These are phyloP conservation scores for Metschnikowia cubensis DNA, from an alignment of 805 yeast genomes.

Conservation along the genomic window DNA sequence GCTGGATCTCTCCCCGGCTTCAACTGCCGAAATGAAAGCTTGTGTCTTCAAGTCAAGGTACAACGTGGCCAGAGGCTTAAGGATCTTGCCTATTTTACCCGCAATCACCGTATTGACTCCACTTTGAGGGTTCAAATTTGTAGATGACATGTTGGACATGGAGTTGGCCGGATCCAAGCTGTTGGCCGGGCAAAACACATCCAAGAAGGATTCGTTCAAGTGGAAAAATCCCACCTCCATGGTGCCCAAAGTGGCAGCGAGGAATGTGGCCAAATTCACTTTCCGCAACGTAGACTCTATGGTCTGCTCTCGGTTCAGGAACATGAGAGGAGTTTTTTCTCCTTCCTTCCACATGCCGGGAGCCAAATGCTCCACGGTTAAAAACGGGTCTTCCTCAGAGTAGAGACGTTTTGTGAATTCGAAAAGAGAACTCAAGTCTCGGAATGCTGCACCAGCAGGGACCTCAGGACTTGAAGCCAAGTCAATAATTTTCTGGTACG, in stretches of 20 bases:
- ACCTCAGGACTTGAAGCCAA: conserved; percentile 63
- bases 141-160: conserved; percentile 32
- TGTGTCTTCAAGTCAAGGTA: conserved; percentile 90
- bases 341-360: conserved; percentile 69
- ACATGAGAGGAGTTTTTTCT: conserved; percentile 52
- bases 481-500: conserved; percentile 71
- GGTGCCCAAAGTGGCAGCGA: conserved; percentile 81
- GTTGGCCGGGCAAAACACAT: conserved; percentile 79
- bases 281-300: conserved; percentile 68
- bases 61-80: conserved; percentile 76
- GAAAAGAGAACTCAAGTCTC: conserved; percentile 68
- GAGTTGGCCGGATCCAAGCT: conserved; percentile 47
- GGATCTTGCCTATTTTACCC: conserved; percentile 50
- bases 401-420: conserved; percentile 73
- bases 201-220: conserved; percentile 78
- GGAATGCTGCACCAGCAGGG: conserved; percentile 62
- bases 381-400: conserved; percentile 66
- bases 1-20: conserved; percentile 55
- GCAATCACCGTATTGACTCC: conserved; percentile 33
- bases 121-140: conserved; percentile 31
- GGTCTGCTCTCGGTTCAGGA: conserved; percentile 58
- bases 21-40: conserved; percentile 86
- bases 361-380: conserved; percentile 64
- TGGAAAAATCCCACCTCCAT: conserved; percentile 84
- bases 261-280: conserved; percentile 81